phyloP scores from a whole-genome alignment of 2,329 filamentous ascomycete species.

The Trichophyton rubrum region DNA sequence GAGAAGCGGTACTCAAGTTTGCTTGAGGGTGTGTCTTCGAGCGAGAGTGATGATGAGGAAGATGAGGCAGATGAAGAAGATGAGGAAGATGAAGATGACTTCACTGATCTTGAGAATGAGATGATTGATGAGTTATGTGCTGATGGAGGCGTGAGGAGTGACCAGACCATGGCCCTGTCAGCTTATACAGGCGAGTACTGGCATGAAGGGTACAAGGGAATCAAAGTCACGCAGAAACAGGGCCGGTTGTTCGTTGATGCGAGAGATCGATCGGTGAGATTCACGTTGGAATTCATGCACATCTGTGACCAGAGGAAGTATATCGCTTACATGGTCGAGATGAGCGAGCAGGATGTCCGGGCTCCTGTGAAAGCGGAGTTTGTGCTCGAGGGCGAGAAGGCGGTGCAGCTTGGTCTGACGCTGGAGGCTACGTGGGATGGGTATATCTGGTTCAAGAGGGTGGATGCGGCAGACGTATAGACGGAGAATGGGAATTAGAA shows the following conservation, averaged over 20 bases:
- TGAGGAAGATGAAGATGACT: background rate
- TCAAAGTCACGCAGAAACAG: slow-evolving; percentile 18
- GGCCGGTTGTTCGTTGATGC: slow-evolving; percentile 22
- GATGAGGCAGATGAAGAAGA: background rate
- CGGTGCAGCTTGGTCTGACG: slow-evolving; percentile 15
- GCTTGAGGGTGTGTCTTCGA: background rate
- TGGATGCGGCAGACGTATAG: too few relatives aligned
- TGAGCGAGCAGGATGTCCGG: slow-evolving; percentile 9
- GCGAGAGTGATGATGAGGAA: background rate
- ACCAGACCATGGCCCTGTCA: background rate
- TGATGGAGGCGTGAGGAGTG: background rate
- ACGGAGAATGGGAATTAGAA: background rate
- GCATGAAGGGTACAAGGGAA: slow-evolving; percentile 15
- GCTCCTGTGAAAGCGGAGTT: slow-evolving; percentile 14
- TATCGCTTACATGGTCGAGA: slow-evolving; percentile 16
- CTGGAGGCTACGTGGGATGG: slow-evolving; percentile 16
- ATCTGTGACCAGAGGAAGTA: slow-evolving; percentile 18
- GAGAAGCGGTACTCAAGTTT: slow-evolving; percentile 1
- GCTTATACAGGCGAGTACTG: background rate
- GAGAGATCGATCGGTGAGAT: slow-evolving; percentile 22
- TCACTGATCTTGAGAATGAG: background rate
- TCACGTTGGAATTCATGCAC: slow-evolving; percentile 23
- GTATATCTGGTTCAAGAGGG: slow-evolving; percentile 16
- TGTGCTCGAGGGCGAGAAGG: slow-evolving; percentile 13
- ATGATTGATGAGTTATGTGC: background rate